Base-by-base conservation (phyloP, 108 stramenopile species). In the Bacterosira constricta region DNA sequence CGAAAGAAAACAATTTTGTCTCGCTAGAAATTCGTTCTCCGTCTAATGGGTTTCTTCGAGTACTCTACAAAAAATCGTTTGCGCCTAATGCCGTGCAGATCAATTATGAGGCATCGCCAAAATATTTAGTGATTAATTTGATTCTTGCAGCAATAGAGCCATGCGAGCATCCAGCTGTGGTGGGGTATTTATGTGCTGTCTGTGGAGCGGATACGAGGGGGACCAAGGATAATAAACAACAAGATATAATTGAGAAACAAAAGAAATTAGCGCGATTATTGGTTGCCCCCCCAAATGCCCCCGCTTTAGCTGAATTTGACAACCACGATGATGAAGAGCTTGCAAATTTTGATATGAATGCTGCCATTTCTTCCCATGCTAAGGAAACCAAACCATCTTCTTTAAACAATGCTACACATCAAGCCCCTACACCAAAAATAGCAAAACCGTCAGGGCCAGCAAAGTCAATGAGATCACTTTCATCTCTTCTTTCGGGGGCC, bases 81-180 rank as follows among this genome's bases (percentile, higher is more conserved):
- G 34, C 54, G 17, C 30, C 18, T 18, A 37, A 56, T 52, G 42
- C 42, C 37, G 46, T 60, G 42, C 37, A 9, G 18, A 56, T 56
- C 41, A 41, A 20, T 0, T 11, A n/a, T 37, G 38, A 52, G 25
- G 23, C 32, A 17, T 37, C 39, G 36, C 4, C 53, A 15, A 31
- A 54, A 30, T 26, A 6, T 7, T 6, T 53, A 29, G 34, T 35
- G 44, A n/a, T 32, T 10, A 51, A 56, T 26, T 32, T 73, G 9
- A 73, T 80, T 23, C 63, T 88, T 55, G 91, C 85, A 26, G 68
- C 63, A 59, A 79, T 92, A 26, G 88, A 89, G 56, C 67, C 78
- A 46, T 93, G 92, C 75, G 39, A 61, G 25, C 92, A 93, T 81
- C 92, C 92, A 25, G 81, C 88, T 7, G 75, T 89, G 61, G 58